Evolutionary conservation across 306 rosid genomes (phyloP), one percentile per base, ranked within the genome.

Genomic region (Begonia peltatifolia): DNA sequence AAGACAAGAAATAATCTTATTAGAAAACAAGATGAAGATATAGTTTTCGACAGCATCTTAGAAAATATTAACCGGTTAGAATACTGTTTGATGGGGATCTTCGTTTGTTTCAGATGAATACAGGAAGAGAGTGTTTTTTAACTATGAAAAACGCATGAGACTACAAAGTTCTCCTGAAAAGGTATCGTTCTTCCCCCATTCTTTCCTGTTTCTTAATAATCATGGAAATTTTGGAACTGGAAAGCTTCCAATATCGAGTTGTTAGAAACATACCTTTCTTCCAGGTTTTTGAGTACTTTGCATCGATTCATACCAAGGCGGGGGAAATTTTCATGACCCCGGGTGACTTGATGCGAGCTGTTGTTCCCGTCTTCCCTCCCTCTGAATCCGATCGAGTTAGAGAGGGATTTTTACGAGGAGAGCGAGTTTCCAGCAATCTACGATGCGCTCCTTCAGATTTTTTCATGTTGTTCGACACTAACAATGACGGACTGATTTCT

Each of bases 381-480:
- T 82, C 87, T 1, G 83, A 73, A 56, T 82, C 92, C 5, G 53
- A 53, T 56, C 87, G 79, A 11, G 68, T 87, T 14, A 71, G 96
- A 67, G 96, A 73, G 11, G 96, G 94, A 1, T 87, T 4, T 55
- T 49, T 87, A 16, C 61, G 68, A 68, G 94, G 96, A 53, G 94
- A 87, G 54, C 61, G 73, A 66, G 61, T 60, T 51, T 75, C 90
- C 1, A 79, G 81, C 20, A 58, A 77, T 53, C 42, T 73, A 42
- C 67, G 55, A 2, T 84, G 83, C 42, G 64, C 59, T 18, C 78
- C 92, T 71, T 84, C 96, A 2, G 14, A 75, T 0, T 81, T 84
- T 47, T 87, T 84, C 54, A 76, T 84, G 94, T 94, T 87, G 46
- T 87, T 84, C 35, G 96, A 87, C 79, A 81, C 82, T 2, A 67